Base-by-base conservation (phyloP, 1,284 basidiomycete species). In the Mycosarcoma mackinlayi region DNA sequence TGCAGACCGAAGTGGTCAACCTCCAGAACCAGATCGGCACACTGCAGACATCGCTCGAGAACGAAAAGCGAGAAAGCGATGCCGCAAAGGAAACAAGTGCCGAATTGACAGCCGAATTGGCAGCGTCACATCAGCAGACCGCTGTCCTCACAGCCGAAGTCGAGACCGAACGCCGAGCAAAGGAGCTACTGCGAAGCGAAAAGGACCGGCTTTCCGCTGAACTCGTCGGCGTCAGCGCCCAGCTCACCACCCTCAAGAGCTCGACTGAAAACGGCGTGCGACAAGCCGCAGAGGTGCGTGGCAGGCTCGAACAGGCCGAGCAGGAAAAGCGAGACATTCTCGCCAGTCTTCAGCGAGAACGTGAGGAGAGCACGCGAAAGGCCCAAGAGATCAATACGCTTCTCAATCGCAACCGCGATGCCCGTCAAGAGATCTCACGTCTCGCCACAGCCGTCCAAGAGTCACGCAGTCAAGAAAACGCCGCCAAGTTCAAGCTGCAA, bases 401-500 rank as follows among this genome's bases (percentile, higher is more conserved):
- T 11, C 60, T 64, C 28, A 39, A 55, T 14, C 55, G 73, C 33
- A 66, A 67, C 19, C 69, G 75, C 23, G 73, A 77, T 24, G 62
- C 75, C 19, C 72, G 79, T 27, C 55, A 73, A 18, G 75, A 80
- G 45, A 68, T 78, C 25, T 66, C 73, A 2, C 54, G 63, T 24
- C 66, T 78, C 27, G 40, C 66, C 16, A 71, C 71, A 13, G 75
- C 75, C 19, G 53, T 80, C 4, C 76, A 80, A 42, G 68, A 70
- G 21, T 67, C 70, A 13, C 68, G 68, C 42, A 73, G 75, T 14
- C 54, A 61, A 18, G 80, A 77, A 34, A 72, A 75, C 57, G 68
- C 69, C 6, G 64, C 62, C 40, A 77, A 67, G 90, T 93, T 91
- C 86, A 91, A 89, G 83, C 76, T 91, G 58, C 91, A 92, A 55